Percentiles rank a stretch among this genome's conserved stretches.
Conservation (phyloP, 768 basidiomycete species). For the Mycena rosella region DNA sequence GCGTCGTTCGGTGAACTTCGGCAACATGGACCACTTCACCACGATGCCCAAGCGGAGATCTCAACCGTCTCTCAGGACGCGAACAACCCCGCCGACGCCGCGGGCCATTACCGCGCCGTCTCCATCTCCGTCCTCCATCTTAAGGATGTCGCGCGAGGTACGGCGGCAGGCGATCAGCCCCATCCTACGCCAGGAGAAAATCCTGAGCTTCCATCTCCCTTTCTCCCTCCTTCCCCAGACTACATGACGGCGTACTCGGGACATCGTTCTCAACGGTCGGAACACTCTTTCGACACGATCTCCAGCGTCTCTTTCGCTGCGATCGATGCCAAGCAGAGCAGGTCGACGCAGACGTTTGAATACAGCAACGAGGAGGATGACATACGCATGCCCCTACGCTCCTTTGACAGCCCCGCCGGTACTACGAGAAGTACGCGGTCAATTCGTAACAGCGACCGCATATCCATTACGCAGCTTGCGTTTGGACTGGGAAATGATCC, state of each 20-base stretch:
- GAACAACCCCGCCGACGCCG: slow-evolving; percentile 20
- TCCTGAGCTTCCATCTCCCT: slow-evolving; percentile 27
- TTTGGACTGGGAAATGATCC: slow-evolving; percentile 5
- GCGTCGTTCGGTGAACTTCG: slow-evolving; percentile 29
- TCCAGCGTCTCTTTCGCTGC: slow-evolving; percentile 34
- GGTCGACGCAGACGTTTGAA: neutral
- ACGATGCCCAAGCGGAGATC: slow-evolving; percentile 14
- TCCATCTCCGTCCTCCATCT: slow-evolving; percentile 7
- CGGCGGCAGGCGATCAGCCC: slow-evolving; percentile 21
- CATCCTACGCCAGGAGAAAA: slow-evolving; percentile 10
- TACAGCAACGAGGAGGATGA: slow-evolving; percentile 17
- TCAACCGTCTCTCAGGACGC: neutral
- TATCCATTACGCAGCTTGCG: slow-evolving; percentile 32
- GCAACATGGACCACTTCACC: slow-evolving; percentile 26
- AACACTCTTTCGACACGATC: slow-evolving; percentile 30
- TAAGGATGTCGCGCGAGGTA: neutral
- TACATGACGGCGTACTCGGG: slow-evolving; percentile 21
- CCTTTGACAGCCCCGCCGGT: neutral
- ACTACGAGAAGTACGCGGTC: slow-evolving; percentile 12
- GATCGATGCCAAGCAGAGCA: slow-evolving; percentile 12
- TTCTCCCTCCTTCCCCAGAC: slow-evolving; percentile 18
- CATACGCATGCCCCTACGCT: slow-evolving; percentile 17
- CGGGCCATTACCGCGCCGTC: slow-evolving; percentile 22
- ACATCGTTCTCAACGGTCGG: neutral
- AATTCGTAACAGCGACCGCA: slow-evolving; percentile 33